Evolutionary conservation across 345 rosid genomes (phyloP), one percentile per base, ranked within the genome.

Genomic region (Raphanus sativus): DNA sequence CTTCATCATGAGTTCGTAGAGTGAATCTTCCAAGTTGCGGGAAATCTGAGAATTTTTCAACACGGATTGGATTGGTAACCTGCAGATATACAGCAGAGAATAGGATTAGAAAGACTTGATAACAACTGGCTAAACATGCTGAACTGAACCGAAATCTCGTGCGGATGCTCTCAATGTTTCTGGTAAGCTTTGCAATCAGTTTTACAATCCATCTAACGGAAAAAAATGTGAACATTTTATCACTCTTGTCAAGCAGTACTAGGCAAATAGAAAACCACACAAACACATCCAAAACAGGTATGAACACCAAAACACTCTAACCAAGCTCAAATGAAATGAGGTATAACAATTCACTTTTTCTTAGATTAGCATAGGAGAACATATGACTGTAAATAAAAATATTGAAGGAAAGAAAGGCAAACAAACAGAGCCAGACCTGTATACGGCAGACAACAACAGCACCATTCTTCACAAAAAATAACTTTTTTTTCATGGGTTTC

Each of bases 11-110:
- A 34, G 98, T 91, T 16, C 99, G 96, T 76, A 95, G 93, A 70
- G 99, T 90, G 81, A 95, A 95, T 81, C 99, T 89, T 40, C 99
- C 99, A 76, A 95, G 98, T 73, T 95, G 97, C 1, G 97, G 81
- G 75, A 95, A 91, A 75, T 95, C 96, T 13, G 89, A 26, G 58
- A 91, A 95, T 72, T 83, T 89, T 88, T 95, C 99, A n/a, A 92
- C 21, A 78, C 98, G 91, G 56, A 92, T 95, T 76, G 79, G 26
- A 83, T 87, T 95, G 74, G 85, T 84, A 40, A 90, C 94, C 99
- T 95, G 69, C 13, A 62, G 12, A 65, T 0, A 34, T 11, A 5
- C 63, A 25, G 24, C 34, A 50, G 8, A 10, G n/a, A 42, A 45
- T 42, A 15, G 8, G 42, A 78, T 65, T 38, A 28, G 40, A 28